Conservation (phyloP, 2,329 filamentous ascomycete species). For the Penicillium sumatraense region DNA sequence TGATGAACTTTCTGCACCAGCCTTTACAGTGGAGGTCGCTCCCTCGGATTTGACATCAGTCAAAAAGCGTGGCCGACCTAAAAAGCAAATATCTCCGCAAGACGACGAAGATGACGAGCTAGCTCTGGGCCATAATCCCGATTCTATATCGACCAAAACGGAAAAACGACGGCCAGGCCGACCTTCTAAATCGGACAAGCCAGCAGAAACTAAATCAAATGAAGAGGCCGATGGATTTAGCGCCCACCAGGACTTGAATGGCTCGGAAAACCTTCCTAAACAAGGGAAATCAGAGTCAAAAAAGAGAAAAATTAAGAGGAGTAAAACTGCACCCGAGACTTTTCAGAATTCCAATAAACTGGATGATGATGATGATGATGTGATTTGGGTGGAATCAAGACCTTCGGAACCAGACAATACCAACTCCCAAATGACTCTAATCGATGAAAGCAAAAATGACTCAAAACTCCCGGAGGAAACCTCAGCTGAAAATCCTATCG, state of each 20-base stretch:
- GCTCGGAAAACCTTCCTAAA: background rate
- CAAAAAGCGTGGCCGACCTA: constrained; percentile 36
- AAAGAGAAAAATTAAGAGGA: constrained; percentile 52
- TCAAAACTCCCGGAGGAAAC: background rate
- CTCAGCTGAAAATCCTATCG: background rate
- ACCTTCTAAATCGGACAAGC: constrained; percentile 18
- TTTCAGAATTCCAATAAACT: constrained; percentile 34
- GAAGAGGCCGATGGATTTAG: background rate
- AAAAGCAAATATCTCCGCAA: constrained; percentile 31
- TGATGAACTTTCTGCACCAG: constrained; percentile 35
- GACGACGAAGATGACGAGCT: constrained; percentile 37
- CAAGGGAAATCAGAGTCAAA: constrained; percentile 26
- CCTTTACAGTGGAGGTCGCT: constrained; percentile 24
- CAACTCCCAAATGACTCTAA: constrained; percentile 13
- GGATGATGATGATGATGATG: constrained; percentile 45
- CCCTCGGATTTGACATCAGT: constrained; percentile 18
- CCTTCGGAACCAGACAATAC: constrained; percentile 12
- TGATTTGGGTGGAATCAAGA: constrained; percentile 46
- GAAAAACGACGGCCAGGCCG: constrained; percentile 27
- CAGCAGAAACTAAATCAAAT: background rate
- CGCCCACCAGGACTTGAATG: background rate
- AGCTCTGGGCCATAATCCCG: constrained; percentile 15
- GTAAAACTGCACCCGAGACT: constrained; percentile 45
- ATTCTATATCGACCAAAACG: constrained; percentile 4
- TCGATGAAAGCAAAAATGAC: background rate